Base-by-base conservation (phyloP, 2,329 filamentous ascomycete genomes). In the Knoxdaviesia capensis region DNA sequence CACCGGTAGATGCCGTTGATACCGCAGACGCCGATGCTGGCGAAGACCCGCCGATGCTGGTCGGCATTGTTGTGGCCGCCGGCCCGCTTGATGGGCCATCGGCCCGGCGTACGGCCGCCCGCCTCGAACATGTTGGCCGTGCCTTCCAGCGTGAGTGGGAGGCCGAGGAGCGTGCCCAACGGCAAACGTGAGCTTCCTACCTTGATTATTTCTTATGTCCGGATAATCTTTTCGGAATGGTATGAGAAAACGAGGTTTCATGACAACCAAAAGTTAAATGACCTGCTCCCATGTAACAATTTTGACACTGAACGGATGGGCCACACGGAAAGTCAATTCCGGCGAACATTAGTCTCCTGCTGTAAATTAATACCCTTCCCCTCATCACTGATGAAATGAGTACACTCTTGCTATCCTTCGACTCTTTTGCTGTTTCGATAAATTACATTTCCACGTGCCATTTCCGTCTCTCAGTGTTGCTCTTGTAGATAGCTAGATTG, bases 61-160 rank as follows among this genome's bases (percentile, higher is more conserved):
- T 77, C 31, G 62, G 64, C 20, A 55, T 74, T 7, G 68, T 77
- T 1, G 63, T 74, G 4, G 59, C 60, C 5, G 59, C 58, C 3
- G 56, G 63, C 1, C 63, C 67, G 35, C 40, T 42, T 7, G 61
- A 68, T 6, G 58, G 61, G 7, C 54, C 55, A 31, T 69, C 74
- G 44, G 72, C 70, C 2, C 60, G 68, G 7, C 61, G 65, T 38
- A 69, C 70, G 1, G 66, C 67, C 0, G 62, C 61, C 0, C 59
- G 63, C 43, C 52, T 77, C 7, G 71, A 77, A 55, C 61, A 61
- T 41, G 58, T 74, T 3, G 73, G 67, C 1, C 57, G 63, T 44
- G 63, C 66, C 39, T 66, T 77, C 39, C 73, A 77, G 52, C 56
- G 57, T 30, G 64, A 67, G 45, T 74, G 70, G 68, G 52, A 54